phyloP scores from a whole-genome alignment of 768 basidiomycete genomes.

The Termitomyces sp. region DNA sequence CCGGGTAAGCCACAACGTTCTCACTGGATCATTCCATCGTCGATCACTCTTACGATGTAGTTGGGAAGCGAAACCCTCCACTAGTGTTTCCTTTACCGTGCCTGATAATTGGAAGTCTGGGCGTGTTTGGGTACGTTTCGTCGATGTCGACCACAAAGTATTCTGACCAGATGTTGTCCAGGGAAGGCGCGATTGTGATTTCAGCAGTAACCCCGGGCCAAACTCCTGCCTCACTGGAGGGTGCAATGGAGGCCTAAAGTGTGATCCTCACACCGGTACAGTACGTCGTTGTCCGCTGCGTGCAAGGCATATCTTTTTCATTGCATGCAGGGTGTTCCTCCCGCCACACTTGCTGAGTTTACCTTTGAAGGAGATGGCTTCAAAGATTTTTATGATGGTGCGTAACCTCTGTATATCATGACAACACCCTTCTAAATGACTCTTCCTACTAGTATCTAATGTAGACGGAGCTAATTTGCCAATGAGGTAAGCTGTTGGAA shows the following conservation, averaged over 20 bases:
- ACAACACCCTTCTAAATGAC: background rate
- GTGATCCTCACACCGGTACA: constrained; percentile 52
- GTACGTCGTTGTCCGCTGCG: constrained; percentile 23
- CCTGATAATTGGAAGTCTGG: constrained; percentile 66
- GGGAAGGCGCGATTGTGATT: constrained; percentile 66
- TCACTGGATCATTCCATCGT: too few relatives aligned
- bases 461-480: constrained; percentile 65
- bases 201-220: constrained; percentile 47
- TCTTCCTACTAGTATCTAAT: constrained; percentile 45
- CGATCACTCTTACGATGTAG: background rate
- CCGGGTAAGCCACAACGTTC: background rate
- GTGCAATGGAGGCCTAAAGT: constrained; percentile 50
- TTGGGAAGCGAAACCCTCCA: background rate
- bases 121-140: constrained; percentile 48
- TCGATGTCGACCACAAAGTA: background rate
- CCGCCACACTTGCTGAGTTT: constrained; percentile 68
- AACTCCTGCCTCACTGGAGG: constrained; percentile 18
- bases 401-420: too few relatives aligned
- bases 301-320: background rate
- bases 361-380: constrained; percentile 45
- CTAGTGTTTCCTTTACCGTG: constrained; percentile 27
- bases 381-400: constrained; percentile 62
- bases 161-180: constrained; percentile 23
- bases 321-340: constrained; percentile 50
- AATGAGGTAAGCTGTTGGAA: constrained; percentile 21